Evolutionary conservation across 441 rosid species (phyloP), one percentile per base, ranked within the genome.

Genomic region (Adansonia rubrostipa): DNA sequence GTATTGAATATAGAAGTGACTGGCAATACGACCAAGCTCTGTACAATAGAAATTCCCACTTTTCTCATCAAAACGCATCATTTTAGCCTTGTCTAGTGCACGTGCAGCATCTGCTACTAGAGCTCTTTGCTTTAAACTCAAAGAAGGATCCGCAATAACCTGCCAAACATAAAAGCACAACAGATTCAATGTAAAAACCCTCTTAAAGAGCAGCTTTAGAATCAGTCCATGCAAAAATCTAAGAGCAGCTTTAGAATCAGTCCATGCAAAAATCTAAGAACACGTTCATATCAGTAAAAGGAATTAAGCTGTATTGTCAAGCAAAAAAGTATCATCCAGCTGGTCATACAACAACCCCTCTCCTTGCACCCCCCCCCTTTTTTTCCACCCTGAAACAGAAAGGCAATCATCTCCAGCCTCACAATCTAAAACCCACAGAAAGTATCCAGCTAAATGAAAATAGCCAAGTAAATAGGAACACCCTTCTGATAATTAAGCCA

Each of bases 41-140:
- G 99, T 97, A 74, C 99, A 97, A 80, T 93, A 95, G 80, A 95
- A 97, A 78, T 97, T 97, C 82, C 99, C 99, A 88, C 97, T 95
- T 89, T 97, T 97, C 87, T 97, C 99, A 85, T 97, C 97, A 84
- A 97, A 97, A 74, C 99, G 89, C 99, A 97, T 97, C 99, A 97
- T 97, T 88, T 97, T 97, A 75, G 99, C 99, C 84, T 91, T 95
- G 85, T 97, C 99, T 69, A 97, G 98, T 73, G 98, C 87, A 77
- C 99, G 97, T 77, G 98, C 99, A 85, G 99, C 99, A 89, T 97
- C 99, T 68, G 95, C 82, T 81, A 97, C 89, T 76, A 97, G 91
- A 81, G 96, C 92, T 81, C 99, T 91, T 87, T 91, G 97, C 88
- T 95, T 97, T 80, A 89, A 82, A 79, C 89, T 82, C 88, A 95